A percentile compares a stretch with the other conserved stretches of the same genome.
These are phyloP conservation scores for Hirschioporus abietinus DNA, from an alignment of 768 basidiomycete species.

Conservation along the genomic window DNA sequence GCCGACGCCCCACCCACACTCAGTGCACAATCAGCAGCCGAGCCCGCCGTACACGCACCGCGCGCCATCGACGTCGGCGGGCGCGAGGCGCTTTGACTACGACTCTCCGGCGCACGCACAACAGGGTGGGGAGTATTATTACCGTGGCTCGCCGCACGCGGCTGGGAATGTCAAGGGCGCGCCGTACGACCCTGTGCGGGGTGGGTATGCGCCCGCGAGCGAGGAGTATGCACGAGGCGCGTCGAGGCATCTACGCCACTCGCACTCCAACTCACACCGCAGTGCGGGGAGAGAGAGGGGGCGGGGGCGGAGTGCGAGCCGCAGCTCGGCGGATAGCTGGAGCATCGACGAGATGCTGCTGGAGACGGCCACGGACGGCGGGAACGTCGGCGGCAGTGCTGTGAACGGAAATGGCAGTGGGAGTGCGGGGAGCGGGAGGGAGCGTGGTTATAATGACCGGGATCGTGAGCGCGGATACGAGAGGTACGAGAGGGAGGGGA, in stretches of 20 bases:
- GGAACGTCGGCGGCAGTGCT: slow-evolving; percentile 21
- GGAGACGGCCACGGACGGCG: slow-evolving; percentile 37
- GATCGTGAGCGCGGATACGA: not conserved
- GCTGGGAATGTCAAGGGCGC: too few relatives aligned
- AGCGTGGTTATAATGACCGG: not conserved
- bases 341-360: slow-evolving; percentile 45
- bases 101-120: too few relatives aligned
- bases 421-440: not conserved
- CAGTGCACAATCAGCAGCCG: not conserved
- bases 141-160: not conserved
- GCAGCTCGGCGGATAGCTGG: slow-evolving; percentile 22
- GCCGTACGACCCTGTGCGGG: not conserved
- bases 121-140: not conserved
- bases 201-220: not conserved
- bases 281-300: not conserved
- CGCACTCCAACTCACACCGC: slow-evolving; percentile 10
- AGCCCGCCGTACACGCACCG: not conserved
- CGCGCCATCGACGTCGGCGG: too few relatives aligned
- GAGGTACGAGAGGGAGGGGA: not conserved
- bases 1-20: too few relatives aligned
- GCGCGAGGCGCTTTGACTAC: not conserved
- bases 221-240: slow-evolving; percentile 11
- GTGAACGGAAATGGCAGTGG: not conserved
- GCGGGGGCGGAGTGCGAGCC: slow-evolving; percentile 1
- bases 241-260: slow-evolving; percentile 14